These are phyloP conservation scores for Quercus aquifolioides DNA, from an alignment of 306 rosid genomes.

Conservation along the genomic window DNA sequence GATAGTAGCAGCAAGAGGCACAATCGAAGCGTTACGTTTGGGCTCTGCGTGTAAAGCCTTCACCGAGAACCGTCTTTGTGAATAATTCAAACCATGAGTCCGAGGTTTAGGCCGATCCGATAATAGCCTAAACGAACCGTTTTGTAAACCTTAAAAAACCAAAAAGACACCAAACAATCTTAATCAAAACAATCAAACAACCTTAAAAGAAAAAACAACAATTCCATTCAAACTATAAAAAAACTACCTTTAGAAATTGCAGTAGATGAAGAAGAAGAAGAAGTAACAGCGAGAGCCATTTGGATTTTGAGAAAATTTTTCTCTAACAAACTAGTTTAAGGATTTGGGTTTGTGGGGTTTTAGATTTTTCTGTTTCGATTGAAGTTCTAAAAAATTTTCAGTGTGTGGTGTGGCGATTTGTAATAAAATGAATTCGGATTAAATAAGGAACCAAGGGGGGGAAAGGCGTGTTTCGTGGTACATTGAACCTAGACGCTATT, in stretches of 20 bases:
- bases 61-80: constrained; percentile 33
- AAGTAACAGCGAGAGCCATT: constrained; percentile 64
- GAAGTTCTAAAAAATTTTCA: no score
- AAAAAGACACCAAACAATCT: background rate
- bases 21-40: constrained; percentile 40
- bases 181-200: background rate
- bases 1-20: constrained; percentile 46
- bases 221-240: background rate
- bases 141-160: constrained; percentile 45
- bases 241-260: constrained; percentile 51
- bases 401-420: no score
- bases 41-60: constrained; percentile 50
- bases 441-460: constrained; percentile 8
- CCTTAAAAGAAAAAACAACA: background rate
- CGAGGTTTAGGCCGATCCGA: constrained; percentile 24
- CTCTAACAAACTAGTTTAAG: background rate
- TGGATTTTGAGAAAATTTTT: background rate
- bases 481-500: constrained; percentile 53
- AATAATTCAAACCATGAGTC: constrained; percentile 18
- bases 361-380: no score
- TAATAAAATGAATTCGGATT: background rate
- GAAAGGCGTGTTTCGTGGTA: constrained; percentile 27
- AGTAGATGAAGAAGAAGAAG: constrained; percentile 53
- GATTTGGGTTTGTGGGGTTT: no score
- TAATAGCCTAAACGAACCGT: constrained; percentile 35